A percentile compares a stretch with the other conserved stretches of the same genome.
Conservation (phyloP, 75 land plant species). For the Cunninghamia lanceolata region DNA sequence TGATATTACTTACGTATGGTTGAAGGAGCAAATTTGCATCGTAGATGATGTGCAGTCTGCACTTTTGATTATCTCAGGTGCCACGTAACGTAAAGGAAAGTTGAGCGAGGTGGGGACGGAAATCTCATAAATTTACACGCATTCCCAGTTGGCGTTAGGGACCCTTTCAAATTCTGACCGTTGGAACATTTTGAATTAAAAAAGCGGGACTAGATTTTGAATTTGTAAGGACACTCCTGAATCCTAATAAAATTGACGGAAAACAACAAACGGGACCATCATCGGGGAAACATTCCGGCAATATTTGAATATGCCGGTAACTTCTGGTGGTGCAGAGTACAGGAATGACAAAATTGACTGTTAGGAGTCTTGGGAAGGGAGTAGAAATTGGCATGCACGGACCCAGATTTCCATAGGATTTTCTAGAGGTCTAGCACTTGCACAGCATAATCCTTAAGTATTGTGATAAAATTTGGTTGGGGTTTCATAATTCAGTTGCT, state of each 20-base stretch:
- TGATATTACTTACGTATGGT: too few species aligned
- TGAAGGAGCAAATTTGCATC: too few species aligned
- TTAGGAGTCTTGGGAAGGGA: conserved; percentile 3
- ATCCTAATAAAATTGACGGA: background rate
- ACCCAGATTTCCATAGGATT: background rate
- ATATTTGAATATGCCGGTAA: conserved; percentile 3
- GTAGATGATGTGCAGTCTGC: too few species aligned
- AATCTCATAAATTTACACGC: background rate
- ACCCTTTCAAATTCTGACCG: background rate
- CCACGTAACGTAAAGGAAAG: background rate
- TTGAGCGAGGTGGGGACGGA: background rate
- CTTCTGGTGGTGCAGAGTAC: background rate
- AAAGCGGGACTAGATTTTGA: conserved; percentile 8
- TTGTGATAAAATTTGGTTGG: background rate
- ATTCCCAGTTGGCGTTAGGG: background rate
- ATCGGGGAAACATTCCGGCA: background rate
- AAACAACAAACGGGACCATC: background rate
- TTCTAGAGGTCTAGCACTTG: background rate
- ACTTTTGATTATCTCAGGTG: background rate
- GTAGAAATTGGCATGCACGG: background rate
- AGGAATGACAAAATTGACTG: conserved; percentile 6
- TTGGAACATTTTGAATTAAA: background rate
- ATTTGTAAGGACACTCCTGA: background rate
- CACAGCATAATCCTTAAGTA: background rate
- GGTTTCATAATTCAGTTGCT: background rate